Evolutionary conservation across 495 filamentous ascomycete species (phyloP).

Genomic region (Penicillium pancosmium): DNA sequence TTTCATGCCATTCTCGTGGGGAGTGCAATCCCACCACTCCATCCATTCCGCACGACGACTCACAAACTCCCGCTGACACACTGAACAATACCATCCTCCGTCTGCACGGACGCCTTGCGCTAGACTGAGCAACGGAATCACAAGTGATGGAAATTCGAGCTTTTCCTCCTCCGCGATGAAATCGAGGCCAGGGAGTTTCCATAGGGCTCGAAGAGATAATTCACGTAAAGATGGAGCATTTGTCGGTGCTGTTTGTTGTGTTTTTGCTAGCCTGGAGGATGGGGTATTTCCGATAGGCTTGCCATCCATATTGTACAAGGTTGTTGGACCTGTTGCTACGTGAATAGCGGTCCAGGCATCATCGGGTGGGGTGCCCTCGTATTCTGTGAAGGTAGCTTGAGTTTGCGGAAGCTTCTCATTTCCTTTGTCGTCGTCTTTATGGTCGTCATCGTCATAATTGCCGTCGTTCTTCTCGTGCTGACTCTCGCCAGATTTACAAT

Average conservation of each 20-base stretch:
- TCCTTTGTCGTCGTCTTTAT: constrained; percentile 6
- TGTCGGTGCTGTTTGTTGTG: constrained; percentile 10
- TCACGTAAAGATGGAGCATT: constrained; percentile 60
- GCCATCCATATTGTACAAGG: constrained; percentile 50
- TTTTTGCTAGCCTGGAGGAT: neutral
- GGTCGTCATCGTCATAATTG: neutral
- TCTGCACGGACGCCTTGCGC: constrained; percentile 47
- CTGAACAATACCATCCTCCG: constrained; percentile 60
- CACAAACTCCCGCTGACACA: constrained; percentile 60
- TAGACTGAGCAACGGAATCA: constrained; percentile 42
- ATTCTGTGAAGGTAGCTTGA: constrained; percentile 19
- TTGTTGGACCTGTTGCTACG: constrained; percentile 48
- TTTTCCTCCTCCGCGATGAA: constrained; percentile 44
- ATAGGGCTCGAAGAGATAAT: constrained; percentile 53
- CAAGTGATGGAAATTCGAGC: constrained; percentile 41
- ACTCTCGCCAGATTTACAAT: constrained; percentile 16
- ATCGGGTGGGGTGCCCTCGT: constrained; percentile 34
- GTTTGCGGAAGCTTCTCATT: constrained; percentile 9
- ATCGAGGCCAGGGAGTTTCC: constrained; percentile 45
- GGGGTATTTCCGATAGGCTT: constrained; percentile 19
- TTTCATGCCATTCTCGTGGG: constrained; percentile 49
- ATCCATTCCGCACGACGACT: constrained; percentile 69
- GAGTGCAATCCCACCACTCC: constrained; percentile 67
- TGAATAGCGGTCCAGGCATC: constrained; percentile 47
- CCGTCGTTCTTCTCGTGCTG: neutral